A percentile compares a stretch with the other conserved stretches of the same genome.
phyloP scores from a whole-genome alignment of 345 rosid species.

The Mercurialis annua region DNA sequence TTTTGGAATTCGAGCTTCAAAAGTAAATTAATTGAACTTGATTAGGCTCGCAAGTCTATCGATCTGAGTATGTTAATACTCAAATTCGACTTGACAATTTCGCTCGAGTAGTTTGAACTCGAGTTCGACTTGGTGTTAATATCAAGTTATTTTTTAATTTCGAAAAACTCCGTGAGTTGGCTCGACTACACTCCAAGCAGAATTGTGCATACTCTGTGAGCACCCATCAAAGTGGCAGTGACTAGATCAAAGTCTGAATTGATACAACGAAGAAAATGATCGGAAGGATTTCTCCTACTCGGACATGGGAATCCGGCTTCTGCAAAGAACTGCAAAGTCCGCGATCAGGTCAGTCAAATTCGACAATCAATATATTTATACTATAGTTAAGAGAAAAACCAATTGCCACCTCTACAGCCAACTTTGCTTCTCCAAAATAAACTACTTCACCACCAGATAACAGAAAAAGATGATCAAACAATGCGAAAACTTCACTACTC shows the following conservation, averaged over 20 bases:
- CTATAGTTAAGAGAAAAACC: neutral
- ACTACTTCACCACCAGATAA: slow-evolving; percentile 43
- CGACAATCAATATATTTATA: no score
- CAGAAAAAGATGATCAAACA: slow-evolving; percentile 42
- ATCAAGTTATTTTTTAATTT: no score
- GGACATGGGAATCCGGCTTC: slow-evolving; percentile 58
- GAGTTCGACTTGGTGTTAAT: no score
- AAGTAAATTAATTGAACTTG: no score
- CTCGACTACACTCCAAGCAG: neutral
- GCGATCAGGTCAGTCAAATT: neutral
- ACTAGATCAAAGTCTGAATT: slow-evolving; percentile 47
- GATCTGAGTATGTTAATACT: no score
- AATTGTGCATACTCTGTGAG: slow-evolving; percentile 13
- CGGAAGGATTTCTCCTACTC: slow-evolving; percentile 42
- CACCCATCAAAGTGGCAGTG: slow-evolving; percentile 11
- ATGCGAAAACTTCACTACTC: slow-evolving; percentile 42
- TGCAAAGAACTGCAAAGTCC: slow-evolving; percentile 39
- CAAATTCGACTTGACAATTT: no score
- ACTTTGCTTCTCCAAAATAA: slow-evolving; percentile 41
- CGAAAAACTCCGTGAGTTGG: no score
- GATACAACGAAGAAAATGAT: slow-evolving; percentile 47
- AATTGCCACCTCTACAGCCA: slow-evolving; percentile 29
- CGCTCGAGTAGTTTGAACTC: no score
- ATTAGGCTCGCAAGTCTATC: no score
- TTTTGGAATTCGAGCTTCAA: no score